Base-by-base conservation (phyloP, 495 filamentous ascomycete species). In the Endocarpon pusillum region DNA sequence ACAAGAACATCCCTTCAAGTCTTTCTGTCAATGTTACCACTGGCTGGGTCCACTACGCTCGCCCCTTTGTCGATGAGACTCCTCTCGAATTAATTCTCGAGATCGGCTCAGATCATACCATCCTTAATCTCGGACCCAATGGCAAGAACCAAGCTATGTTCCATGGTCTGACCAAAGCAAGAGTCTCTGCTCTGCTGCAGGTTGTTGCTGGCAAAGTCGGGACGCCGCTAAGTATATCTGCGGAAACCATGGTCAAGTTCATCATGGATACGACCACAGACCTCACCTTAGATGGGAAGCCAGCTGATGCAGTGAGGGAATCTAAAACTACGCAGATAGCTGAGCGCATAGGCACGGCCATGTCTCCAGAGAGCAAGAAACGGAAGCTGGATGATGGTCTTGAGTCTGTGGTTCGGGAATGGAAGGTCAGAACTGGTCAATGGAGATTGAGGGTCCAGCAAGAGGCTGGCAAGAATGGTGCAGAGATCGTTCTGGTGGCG, bases 181-280 rank as follows among this genome's bases (percentile, higher is more conserved):
- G 81, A 34, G 67, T 96, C 16, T 63, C 69, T 3, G 71, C 69
- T 29, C 54, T 96, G 16, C 70, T 92, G 31, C 74, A 84, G 42
- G 74, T 87, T 2, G 64, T 94, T 4, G 72, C 80, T 16, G 78
- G 78, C 25, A 92, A 89, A 50, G 70, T 86, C 40, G 77, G 78
- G 35, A 78, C 75, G 0, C 69, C 76, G 1, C 51, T 83, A 6
- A 75, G 71, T 40, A n/a, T n/a, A n/a, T n/a, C n/a, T n/a, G n/a
- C n/a, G n/a, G 77, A 81, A 42, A 75, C 81, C 32, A 55, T 66
- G 4, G 71, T 91, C 9, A 73, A 75, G 42, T 64, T 89, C 19
- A 53, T 62, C 1, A 53, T 86, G 26, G 75, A 68, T 6, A 49
- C 56, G 1, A 75, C 89, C n/a, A 66, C 79, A 3, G 68, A 74